These are phyloP conservation scores for Pseudisothecium myosuroides DNA, from an alignment of 225 moss, liverwort and hornwort species.

Conservation along the genomic window DNA sequence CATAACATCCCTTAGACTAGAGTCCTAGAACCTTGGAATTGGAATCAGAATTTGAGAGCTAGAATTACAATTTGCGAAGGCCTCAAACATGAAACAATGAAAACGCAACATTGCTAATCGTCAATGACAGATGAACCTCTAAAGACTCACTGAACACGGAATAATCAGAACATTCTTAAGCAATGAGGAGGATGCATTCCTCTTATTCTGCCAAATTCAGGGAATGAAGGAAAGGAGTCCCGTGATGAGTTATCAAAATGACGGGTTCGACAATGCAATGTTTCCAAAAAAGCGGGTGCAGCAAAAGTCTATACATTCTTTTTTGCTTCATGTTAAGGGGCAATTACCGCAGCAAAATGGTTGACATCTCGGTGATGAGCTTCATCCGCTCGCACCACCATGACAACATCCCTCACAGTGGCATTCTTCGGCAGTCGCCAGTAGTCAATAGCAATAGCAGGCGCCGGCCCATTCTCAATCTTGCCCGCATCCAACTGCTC, in stretches of 20 bases:
- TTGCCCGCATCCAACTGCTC: conserved; percentile 52
- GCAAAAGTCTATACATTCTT: background rate
- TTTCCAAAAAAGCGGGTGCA: background rate
- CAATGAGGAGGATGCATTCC: background rate
- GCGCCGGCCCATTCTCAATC: conserved; percentile 61
- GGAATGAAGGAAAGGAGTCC: background rate
- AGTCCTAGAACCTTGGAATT: background rate
- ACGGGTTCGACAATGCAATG: background rate
- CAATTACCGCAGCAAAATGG: conserved; percentile 82
- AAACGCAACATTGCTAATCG: background rate
- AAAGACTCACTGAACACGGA: background rate
- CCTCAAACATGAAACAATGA: background rate
- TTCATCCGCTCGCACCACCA: conserved; percentile 84
- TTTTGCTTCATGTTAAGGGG: background rate
- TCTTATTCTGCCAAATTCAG: background rate
- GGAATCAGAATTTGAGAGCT: background rate
- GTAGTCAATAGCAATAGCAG: conserved; percentile 79
- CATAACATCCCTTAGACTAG: no score
- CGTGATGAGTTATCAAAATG: background rate
- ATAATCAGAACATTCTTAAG: background rate
- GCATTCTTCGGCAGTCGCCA: conserved; percentile 81
- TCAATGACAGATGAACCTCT: background rate
- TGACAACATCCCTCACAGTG: conserved; percentile 48
- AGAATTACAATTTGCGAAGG: background rate
- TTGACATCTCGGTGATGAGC: conserved; percentile 99